Evolutionary conservation across 352 stramenopile genomes (phyloP).

Genomic region (Peronospora destructor): DNA sequence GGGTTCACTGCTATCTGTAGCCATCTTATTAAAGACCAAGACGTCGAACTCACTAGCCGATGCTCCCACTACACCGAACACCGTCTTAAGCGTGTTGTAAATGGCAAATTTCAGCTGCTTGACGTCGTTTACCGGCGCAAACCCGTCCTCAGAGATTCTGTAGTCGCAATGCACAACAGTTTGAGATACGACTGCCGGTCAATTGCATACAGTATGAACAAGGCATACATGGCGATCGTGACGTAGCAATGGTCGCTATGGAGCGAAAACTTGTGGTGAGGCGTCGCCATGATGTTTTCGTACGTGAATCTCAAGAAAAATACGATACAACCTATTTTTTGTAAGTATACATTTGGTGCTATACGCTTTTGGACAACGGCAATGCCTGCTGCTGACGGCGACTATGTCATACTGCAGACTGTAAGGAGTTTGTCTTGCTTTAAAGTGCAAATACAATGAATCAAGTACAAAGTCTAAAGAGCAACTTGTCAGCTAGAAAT

Average conservation of each 20-base stretch:
- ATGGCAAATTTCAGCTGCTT: conserved; percentile 70
- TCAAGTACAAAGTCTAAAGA: no score
- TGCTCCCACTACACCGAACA: conserved; percentile 60
- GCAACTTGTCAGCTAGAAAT: no score
- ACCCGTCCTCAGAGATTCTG: conserved; percentile 53
- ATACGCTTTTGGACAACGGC: no score
- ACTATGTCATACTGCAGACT: no score
- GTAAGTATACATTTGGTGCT: no score
- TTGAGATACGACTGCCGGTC: not conserved
- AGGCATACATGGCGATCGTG: conserved; percentile 59
- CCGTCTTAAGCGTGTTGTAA: conserved; percentile 60
- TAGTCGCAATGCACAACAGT: not conserved
- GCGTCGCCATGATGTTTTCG: conserved; percentile 7
- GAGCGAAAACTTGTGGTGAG: conserved; percentile 77
- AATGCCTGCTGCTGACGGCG: no score
- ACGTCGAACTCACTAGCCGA: conserved; percentile 64
- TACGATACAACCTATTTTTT: not conserved
- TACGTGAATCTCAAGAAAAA: not conserved
- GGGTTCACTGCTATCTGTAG: conserved; percentile 30
- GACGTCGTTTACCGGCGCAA: conserved; percentile 32
- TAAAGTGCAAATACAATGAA: no score
- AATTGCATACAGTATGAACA: not conserved
- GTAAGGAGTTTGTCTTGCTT: no score
- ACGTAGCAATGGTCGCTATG: conserved; percentile 42
- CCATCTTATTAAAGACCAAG: conserved; percentile 33